phyloP scores from a whole-genome alignment of 345 rosid genomes.

The Arabis hirsuta region DNA sequence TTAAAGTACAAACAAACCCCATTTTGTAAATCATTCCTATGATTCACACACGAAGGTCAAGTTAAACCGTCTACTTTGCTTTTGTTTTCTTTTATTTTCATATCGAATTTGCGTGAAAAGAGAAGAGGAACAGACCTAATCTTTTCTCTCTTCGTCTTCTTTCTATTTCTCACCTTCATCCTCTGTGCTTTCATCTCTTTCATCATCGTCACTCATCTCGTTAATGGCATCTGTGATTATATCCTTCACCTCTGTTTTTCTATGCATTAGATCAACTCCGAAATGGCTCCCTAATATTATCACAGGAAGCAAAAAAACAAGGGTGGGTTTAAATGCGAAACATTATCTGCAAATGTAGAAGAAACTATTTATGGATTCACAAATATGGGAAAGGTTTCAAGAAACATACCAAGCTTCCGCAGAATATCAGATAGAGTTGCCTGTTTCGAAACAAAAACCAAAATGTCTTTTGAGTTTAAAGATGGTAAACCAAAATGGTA shows the following conservation, averaged over 20 bases:
- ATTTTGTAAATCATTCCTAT: constrained; percentile 13
- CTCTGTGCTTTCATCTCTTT: constrained; percentile 61
- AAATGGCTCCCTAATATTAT: constrained; percentile 70
- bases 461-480: not conserved
- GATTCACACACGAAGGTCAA: constrained; percentile 3
- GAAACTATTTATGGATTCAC: not conserved
- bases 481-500: too few relatives aligned
- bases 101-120: not conserved
- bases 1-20: constrained; percentile 20
- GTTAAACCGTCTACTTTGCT: constrained; percentile 7
- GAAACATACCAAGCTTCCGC: constrained; percentile 67
- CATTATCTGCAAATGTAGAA: constrained; percentile 1
- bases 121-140: constrained; percentile 11
- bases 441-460: constrained; percentile 52
- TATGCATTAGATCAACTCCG: constrained; percentile 73
- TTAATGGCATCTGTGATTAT: constrained; percentile 85
- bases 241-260: constrained; percentile 92
- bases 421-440: constrained; percentile 95
- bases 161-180: constrained; percentile 49
- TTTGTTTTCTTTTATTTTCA: constrained; percentile 8
- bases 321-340: not conserved
- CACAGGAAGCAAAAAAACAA: not conserved
- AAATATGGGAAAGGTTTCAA: not conserved
- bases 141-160: constrained; percentile 33
- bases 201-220: constrained; percentile 82